A percentile compares a stretch with the other conserved stretches of the same genome.
Conservation (phyloP, 108 stramenopile genomes). For the Conticribra guillardii region DNA sequence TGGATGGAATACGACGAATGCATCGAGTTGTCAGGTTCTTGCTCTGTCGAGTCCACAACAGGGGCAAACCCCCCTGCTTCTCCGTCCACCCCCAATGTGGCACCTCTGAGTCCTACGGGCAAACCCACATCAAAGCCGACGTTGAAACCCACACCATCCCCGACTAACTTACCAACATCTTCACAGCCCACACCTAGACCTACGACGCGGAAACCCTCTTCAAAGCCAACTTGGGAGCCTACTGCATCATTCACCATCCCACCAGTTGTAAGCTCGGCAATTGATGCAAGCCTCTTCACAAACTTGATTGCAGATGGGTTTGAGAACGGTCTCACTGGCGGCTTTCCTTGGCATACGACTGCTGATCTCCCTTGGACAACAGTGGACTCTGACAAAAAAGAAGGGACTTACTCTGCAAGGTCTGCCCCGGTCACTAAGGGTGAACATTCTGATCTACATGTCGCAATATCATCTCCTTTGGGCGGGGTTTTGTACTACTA, state of each 20-base stretch:
- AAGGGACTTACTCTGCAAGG: conserved; percentile 25
- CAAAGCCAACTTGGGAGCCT: conserved; percentile 5
- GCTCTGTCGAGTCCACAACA: too few species aligned
- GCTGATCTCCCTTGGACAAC: conserved; percentile 29
- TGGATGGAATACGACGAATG: background rate
- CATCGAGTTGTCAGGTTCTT: too few species aligned
- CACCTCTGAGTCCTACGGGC: too few species aligned
- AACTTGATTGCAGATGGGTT: conserved; percentile 25
- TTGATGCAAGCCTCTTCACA: conserved; percentile 7
- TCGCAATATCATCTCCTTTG: conserved; percentile 16
- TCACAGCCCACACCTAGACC: conserved; percentile 12
- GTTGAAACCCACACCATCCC: background rate
- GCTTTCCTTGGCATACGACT: conserved; percentile 28
- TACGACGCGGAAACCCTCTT: background rate
- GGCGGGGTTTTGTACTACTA: conserved; percentile 32
- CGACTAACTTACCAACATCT: background rate
- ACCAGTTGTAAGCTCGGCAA: conserved; percentile 3
- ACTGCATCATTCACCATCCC: conserved; percentile 6
- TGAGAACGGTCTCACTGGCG: conserved; percentile 22
- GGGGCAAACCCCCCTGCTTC: too few species aligned
- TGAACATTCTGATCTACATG: conserved; percentile 18
- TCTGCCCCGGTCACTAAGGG: conserved; percentile 1
- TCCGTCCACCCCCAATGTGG: background rate
- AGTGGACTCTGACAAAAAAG: background rate
- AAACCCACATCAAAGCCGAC: conserved; percentile 13